These are phyloP conservation scores for Colletotrichum graminicola DNA, from an alignment of 2,329 filamentous ascomycete species.

Conservation along the genomic window DNA sequence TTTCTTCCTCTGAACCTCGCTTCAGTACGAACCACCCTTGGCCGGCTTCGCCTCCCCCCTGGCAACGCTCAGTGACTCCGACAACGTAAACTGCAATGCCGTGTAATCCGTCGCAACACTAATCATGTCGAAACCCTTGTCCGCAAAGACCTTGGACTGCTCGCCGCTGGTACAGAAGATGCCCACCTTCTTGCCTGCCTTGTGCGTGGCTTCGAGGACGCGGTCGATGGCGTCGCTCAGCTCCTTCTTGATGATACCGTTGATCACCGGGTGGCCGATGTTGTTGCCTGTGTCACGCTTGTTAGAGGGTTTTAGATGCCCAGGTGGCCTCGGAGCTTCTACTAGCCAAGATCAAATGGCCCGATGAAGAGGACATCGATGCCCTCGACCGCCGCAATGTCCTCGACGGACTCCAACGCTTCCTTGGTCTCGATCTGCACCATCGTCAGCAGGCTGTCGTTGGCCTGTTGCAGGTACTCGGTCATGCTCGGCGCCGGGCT, in stretches of 20 bases:
- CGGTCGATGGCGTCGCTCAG: constrained; percentile 70
- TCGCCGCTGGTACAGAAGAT: constrained; percentile 69
- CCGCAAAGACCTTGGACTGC: constrained; percentile 66
- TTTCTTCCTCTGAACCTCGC: not conserved
- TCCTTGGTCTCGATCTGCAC: constrained; percentile 77
- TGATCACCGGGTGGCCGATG: constrained; percentile 71
- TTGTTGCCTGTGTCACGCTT: constrained; percentile 61
- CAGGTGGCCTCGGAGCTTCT: constrained; percentile 30
- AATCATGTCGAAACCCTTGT: constrained; percentile 73
- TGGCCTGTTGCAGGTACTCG: constrained; percentile 69
- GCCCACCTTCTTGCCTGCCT: constrained; percentile 75
- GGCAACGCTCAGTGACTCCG: constrained; percentile 61
- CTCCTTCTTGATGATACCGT: constrained; percentile 69
- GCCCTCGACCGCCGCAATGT: constrained; percentile 70
- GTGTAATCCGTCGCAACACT: constrained; percentile 68
- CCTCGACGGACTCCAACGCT: constrained; percentile 70
- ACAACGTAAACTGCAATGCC: constrained; percentile 61
- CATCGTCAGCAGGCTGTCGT: constrained; percentile 70
- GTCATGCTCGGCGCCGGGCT: constrained; percentile 60
- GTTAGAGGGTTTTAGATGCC: not conserved
- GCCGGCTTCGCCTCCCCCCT: constrained; percentile 54
- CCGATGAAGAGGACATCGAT: constrained; percentile 75
- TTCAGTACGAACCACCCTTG: constrained; percentile 58
- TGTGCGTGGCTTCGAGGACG: constrained; percentile 67
- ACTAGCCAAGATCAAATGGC: constrained; percentile 71